These are phyloP conservation scores for Hyphopichia burtonii DNA, from an alignment of 1,139 yeast species.

Conservation along the genomic window DNA sequence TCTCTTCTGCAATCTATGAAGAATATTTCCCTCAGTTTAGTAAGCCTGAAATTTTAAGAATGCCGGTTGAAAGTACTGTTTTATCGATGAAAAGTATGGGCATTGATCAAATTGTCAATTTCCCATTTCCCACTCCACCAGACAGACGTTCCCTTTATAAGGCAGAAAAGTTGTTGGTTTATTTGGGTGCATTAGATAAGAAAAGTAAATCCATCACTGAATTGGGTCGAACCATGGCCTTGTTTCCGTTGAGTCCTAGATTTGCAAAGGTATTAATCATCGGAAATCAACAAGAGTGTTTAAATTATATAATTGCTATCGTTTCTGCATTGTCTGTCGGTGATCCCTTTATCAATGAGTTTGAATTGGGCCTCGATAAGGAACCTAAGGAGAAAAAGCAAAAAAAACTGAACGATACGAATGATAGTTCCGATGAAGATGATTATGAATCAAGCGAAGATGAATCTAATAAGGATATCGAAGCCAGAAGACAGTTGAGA, in stretches of 20 bases:
- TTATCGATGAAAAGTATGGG: slow-evolving; percentile 97
- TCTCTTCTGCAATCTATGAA: slow-evolving; percentile 93
- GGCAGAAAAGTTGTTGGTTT: slow-evolving; percentile 68
- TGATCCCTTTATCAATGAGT: slow-evolving; percentile 78
- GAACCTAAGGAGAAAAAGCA: slow-evolving; percentile 9
- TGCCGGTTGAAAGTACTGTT: slow-evolving; percentile 96
- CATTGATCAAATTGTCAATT: slow-evolving; percentile 81
- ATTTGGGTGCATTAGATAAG: slow-evolving; percentile 75
- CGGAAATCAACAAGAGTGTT: slow-evolving; percentile 83
- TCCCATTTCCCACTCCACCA: slow-evolving; percentile 98
- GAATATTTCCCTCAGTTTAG: slow-evolving; percentile 80
- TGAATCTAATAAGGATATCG: slow-evolving; percentile 30
- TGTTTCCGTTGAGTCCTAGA: slow-evolving; percentile 91
- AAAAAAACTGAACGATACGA: slow-evolving; percentile 16
- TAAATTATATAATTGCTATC: slow-evolving; percentile 83
- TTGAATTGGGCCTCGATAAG: slow-evolving; percentile 58
- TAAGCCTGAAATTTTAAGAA: slow-evolving; percentile 84
- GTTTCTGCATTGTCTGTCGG: slow-evolving; percentile 95
- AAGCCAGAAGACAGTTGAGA: slow-evolving; percentile 43
- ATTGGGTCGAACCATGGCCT: slow-evolving; percentile 81
- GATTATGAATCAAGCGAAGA: slow-evolving; percentile 34
- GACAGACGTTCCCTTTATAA: slow-evolving; percentile 56
- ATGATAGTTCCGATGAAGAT: slow-evolving; percentile 18
- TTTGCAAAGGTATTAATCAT: slow-evolving; percentile 86
- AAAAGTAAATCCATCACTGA: slow-evolving; percentile 57